Evolutionary conservation across 2,329 filamentous ascomycete genomes (phyloP).

Genomic region (Botryotinia calthae): DNA sequence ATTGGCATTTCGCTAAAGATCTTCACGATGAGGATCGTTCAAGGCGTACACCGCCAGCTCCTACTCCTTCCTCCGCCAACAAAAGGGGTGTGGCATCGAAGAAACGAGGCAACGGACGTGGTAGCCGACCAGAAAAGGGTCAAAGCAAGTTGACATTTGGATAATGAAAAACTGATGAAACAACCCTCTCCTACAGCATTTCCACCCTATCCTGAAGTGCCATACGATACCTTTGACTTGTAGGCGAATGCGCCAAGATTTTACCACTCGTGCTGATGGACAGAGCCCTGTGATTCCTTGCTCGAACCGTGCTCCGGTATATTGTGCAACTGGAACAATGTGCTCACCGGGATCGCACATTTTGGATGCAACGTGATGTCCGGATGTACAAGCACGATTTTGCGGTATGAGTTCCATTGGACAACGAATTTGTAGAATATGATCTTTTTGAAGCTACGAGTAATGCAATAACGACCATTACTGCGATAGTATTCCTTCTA

Average conservation of each 20-base stretch:
- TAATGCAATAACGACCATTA: slow-evolving; percentile 9
- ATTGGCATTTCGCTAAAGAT: slow-evolving; percentile 93
- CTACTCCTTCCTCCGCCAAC: slow-evolving; percentile 36
- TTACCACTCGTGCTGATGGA: slow-evolving; percentile 10
- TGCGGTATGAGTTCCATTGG: not conserved
- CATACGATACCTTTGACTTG: slow-evolving; percentile 29
- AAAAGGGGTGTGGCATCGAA: slow-evolving; percentile 31
- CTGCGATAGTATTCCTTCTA: not conserved
- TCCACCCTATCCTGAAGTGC: slow-evolving; percentile 32
- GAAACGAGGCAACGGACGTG: slow-evolving; percentile 31
- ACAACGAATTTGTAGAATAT: not conserved
- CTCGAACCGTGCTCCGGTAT: not conserved
- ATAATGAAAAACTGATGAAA: slow-evolving; percentile 26
- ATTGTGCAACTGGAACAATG: slow-evolving; percentile 7
- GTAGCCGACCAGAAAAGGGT: slow-evolving; percentile 48
- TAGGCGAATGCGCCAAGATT: slow-evolving; percentile 1
- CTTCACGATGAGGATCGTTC: slow-evolving; percentile 55
- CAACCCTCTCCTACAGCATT: slow-evolving; percentile 10
- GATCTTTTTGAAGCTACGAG: slow-evolving; percentile 3
- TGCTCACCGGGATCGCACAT: slow-evolving; percentile 12
- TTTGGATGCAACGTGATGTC: slow-evolving; percentile 10
- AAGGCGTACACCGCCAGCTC: slow-evolving; percentile 15
- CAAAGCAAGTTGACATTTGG: slow-evolving; percentile 60
- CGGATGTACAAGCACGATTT: slow-evolving; percentile 10
- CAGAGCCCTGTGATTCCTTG: slow-evolving; percentile 8